phyloP scores from a whole-genome alignment of 192 early-diverging fungal species.

The Rhizophagus prolifer region DNA sequence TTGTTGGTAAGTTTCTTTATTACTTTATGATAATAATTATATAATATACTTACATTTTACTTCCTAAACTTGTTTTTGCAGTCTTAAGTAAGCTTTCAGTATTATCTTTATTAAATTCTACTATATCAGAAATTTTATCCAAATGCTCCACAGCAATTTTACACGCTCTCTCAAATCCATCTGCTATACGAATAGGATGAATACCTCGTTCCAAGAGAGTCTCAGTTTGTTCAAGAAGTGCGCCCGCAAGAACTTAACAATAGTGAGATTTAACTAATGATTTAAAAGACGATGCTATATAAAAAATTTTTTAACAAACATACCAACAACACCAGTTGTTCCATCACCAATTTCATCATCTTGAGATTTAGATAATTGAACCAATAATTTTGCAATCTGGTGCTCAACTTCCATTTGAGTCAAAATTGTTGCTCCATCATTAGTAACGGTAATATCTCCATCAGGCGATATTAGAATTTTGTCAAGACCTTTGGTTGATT shows the following conservation, averaged over 20 bases:
- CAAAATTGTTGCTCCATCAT: conserved; percentile 99
- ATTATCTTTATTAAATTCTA: conserved; percentile 81
- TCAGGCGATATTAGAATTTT: conserved; percentile 99
- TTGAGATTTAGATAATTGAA: conserved; percentile 96
- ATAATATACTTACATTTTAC: conserved; percentile 83
- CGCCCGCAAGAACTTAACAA: conserved; percentile 87
- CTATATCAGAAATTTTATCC: conserved; percentile 88
- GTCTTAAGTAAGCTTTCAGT: conserved; percentile 86
- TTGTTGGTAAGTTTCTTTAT: background rate
- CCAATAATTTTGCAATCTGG: conserved; percentile 97
- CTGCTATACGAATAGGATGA: conserved; percentile 98
- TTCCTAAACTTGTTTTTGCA: conserved; percentile 96
- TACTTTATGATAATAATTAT: background rate
- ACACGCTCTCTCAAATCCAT: conserved; percentile 98
- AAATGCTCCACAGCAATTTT: conserved; percentile 89
- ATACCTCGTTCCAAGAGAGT: conserved; percentile 92
- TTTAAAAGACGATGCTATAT: background rate
- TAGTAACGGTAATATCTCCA: conserved; percentile 98
- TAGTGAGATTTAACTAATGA: too few species aligned
- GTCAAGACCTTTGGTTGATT: conserved; percentile 74
- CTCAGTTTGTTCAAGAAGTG: conserved; percentile 96
- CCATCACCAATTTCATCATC: conserved; percentile 99
- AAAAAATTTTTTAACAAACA: conserved; percentile 1
- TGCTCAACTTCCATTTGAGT: conserved; percentile 98
- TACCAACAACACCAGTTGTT: conserved; percentile 98